Percentiles rank a stretch among this genome's conserved stretches.
phyloP scores from a whole-genome alignment of 73 alveolate genomes.

The Stentor roeselii region DNA sequence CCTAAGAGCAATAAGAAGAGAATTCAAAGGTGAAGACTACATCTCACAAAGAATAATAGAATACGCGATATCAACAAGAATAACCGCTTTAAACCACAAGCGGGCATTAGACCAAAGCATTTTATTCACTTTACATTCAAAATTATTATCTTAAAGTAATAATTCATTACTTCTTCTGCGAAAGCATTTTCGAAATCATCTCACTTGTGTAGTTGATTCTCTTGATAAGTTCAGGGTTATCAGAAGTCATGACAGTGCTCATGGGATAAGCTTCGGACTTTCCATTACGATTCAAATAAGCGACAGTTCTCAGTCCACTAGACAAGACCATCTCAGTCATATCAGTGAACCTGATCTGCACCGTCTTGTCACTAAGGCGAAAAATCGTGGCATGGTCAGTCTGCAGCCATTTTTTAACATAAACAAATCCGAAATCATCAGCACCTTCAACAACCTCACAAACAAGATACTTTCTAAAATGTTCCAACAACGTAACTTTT shows the following conservation, averaged over 20 bases:
- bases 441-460: conserved; percentile 33
- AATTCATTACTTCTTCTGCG: too few species aligned
- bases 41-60: too few species aligned
- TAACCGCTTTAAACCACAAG: not conserved
- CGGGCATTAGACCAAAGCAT: not conserved
- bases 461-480: conserved; percentile 42
- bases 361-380: conserved; percentile 90
- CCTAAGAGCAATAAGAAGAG: not conserved
- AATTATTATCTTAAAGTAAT: not conserved
- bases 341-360: conserved; percentile 91
- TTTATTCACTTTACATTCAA: not conserved
- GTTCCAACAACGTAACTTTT: conserved; percentile 38
- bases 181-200: too few species aligned
- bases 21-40: not conserved
- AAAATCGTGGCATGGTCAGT: conserved; percentile 94
- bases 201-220: too few species aligned
- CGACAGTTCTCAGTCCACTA: conserved; percentile 87
- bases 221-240: conserved; percentile 85
- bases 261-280: conserved; percentile 84
- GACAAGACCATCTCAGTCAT: conserved; percentile 88
- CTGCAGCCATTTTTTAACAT: conserved; percentile 94
- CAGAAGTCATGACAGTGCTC: conserved; percentile 80
- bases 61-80: not conserved
- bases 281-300: conserved; percentile 92
- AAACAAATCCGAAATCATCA: conserved; percentile 43